phyloP scores from a whole-genome alignment of 495 filamentous ascomycete genomes.

The Aspergillus panamensis region DNA sequence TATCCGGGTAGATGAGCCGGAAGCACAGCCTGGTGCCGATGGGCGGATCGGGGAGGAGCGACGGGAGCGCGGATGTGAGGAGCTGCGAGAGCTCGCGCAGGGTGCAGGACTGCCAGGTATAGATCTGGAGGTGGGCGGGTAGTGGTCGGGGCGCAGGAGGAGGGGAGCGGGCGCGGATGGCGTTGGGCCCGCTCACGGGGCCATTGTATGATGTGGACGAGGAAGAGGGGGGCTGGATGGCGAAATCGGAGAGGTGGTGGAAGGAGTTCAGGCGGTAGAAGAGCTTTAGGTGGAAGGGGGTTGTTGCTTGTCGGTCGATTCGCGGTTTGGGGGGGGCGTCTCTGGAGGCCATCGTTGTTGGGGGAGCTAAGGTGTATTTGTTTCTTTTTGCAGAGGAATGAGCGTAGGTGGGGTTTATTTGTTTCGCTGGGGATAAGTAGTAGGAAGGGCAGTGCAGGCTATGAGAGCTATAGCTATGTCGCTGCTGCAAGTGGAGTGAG shows the following conservation, averaged over 20 bases:
- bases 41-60: conserved; percentile 66
- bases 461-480: neutral
- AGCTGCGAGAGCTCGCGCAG: conserved; percentile 79
- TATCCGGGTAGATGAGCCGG: conserved; percentile 83
- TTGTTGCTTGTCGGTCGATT: conserved; percentile 67
- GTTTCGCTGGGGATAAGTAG: too few relatives aligned
- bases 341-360: conserved; percentile 27
- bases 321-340: conserved; percentile 28
- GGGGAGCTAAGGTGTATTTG: conserved; percentile 3
- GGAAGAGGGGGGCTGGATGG: conserved; percentile 12
- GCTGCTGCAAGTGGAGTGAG: neutral
- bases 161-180: conserved; percentile 35
- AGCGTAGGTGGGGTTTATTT: too few relatives aligned
- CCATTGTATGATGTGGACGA: conserved; percentile 23
- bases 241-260: conserved; percentile 52
- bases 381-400: neutral
- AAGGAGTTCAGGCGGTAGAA: conserved; percentile 76
- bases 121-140: conserved; percentile 72
- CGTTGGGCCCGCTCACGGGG: conserved; percentile 34
- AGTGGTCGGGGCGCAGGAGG: conserved; percentile 44
- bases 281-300: conserved; percentile 86
- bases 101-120: conserved; percentile 84
- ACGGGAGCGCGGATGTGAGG: conserved; percentile 61
- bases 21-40: conserved; percentile 82
- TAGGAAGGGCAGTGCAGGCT: too few relatives aligned